Percentiles rank a stretch among this genome's conserved stretches.
Conservation (phyloP, 2,329 filamentous ascomycete genomes). For the Alternaria angustiovoidea region DNA sequence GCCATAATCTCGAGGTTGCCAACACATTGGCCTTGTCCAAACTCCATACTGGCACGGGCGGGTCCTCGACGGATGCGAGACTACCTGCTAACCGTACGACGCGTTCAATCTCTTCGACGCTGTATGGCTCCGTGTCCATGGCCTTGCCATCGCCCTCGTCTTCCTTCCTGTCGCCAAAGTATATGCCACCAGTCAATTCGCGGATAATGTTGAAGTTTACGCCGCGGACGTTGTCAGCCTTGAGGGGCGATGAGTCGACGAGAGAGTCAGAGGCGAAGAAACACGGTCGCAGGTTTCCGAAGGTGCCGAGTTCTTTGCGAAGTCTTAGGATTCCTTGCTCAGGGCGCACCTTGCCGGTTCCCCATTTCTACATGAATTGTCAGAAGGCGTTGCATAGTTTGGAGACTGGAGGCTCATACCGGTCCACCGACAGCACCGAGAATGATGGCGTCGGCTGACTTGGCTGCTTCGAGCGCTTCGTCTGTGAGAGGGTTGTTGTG, state of each 20-base stretch:
- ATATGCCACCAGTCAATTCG: constrained; percentile 91
- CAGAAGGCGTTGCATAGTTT: constrained; percentile 9
- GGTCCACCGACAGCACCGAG: constrained; percentile 96
- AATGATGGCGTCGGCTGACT: constrained; percentile 86
- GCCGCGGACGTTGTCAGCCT: constrained; percentile 82
- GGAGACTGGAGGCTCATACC: constrained; percentile 49
- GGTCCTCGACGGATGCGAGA: constrained; percentile 78
- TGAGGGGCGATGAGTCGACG: constrained; percentile 85
- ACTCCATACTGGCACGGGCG: constrained; percentile 81
- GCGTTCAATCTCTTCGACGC: constrained; percentile 83
- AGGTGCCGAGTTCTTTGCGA: constrained; percentile 91
- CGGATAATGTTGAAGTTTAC: constrained; percentile 93
- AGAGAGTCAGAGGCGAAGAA: constrained; percentile 85
- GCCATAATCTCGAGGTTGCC: constrained; percentile 88
- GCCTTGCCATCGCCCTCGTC: constrained; percentile 77
- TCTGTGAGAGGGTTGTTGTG: constrained; percentile 81
- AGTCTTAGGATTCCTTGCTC: constrained; percentile 91
- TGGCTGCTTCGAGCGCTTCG: constrained; percentile 81
- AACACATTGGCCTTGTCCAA: constrained; percentile 98
- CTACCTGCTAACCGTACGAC: constrained; percentile 82
- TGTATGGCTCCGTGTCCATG: constrained; percentile 87
- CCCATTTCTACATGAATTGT: constrained; percentile 74
- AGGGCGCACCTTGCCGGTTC: constrained; percentile 83
- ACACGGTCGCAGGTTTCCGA: constrained; percentile 94
- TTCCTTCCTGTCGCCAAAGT: constrained; percentile 91